These are phyloP conservation scores for Hemisphaericaspora subhashii DNA, from an alignment of 1,139 yeast genomes.

Conservation along the genomic window DNA sequence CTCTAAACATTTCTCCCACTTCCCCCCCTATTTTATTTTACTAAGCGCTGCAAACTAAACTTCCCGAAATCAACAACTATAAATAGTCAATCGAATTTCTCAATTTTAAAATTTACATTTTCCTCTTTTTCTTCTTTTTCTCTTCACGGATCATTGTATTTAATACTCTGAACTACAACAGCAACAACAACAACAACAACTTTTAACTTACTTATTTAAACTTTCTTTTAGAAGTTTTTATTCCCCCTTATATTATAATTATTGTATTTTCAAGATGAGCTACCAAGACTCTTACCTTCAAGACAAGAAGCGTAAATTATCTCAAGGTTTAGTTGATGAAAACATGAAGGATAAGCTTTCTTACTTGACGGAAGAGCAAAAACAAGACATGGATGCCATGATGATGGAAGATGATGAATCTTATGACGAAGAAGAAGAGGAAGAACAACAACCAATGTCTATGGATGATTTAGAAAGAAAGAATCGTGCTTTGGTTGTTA, in stretches of 20 bases:
- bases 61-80: too few species aligned
- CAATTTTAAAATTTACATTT: not conserved
- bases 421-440: slow-evolving; percentile 9
- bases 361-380: slow-evolving; percentile 12
- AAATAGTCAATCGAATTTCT: slow-evolving; percentile 1
- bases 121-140: not conserved
- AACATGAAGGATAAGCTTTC: slow-evolving; percentile 12
- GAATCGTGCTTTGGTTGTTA: slow-evolving; percentile 12
- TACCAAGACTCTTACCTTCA: slow-evolving; percentile 14
- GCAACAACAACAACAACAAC: not conserved
- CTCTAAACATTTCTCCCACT: not conserved
- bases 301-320: slow-evolving; percentile 14
- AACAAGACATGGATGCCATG: slow-evolving; percentile 10
- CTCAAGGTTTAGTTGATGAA: slow-evolving; percentile 12
- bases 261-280: slow-evolving; percentile 15
- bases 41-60: too few species aligned
- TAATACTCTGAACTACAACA: slow-evolving; percentile 7
- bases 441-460: slow-evolving; percentile 3
- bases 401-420: slow-evolving; percentile 9
- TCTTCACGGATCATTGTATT: slow-evolving; percentile 7
- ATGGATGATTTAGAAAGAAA: slow-evolving; percentile 12
- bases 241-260: not conserved
- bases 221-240: not conserved
- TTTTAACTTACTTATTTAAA: not conserved
- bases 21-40: not conserved